These are phyloP conservation scores for Rhamnella rubrinervis DNA, from an alignment of 331 rosid species.

Conservation along the genomic window DNA sequence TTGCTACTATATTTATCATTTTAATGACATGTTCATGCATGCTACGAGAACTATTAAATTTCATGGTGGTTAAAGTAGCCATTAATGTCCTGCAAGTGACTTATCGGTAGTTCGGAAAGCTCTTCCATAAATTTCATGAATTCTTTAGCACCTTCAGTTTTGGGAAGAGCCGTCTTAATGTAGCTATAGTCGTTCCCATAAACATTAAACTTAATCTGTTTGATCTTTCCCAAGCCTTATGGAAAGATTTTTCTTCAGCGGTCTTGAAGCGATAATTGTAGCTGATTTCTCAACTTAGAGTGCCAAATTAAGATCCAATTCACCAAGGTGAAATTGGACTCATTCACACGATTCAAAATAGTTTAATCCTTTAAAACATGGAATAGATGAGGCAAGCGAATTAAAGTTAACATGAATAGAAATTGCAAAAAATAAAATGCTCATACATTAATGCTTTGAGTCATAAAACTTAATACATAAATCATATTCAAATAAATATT, in stretches of 20 bases:
- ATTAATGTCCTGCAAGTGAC: background rate
- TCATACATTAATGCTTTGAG: no score
- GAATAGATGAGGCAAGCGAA: no score
- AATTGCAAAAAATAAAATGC: no score
- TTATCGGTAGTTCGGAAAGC: background rate
- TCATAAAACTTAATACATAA: no score
- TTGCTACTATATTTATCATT: background rate
- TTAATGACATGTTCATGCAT: background rate
- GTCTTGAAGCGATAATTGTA: no score
- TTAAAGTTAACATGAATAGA: no score
- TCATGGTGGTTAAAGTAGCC: background rate
- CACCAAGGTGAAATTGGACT: no score
- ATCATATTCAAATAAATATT: no score
- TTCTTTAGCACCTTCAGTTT: background rate
- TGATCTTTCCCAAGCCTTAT: background rate
- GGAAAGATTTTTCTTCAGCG: background rate
- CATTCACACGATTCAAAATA: no score
- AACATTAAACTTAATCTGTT: background rate
- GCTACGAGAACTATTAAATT: background rate
- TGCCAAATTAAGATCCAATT: no score
- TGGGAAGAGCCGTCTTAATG: background rate
- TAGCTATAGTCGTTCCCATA: background rate
- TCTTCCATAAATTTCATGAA: background rate
- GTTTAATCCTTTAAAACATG: no score
- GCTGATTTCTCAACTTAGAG: no score